Base-by-base conservation (phyloP, 148 eudicot genomes). In the Silene conica region DNA sequence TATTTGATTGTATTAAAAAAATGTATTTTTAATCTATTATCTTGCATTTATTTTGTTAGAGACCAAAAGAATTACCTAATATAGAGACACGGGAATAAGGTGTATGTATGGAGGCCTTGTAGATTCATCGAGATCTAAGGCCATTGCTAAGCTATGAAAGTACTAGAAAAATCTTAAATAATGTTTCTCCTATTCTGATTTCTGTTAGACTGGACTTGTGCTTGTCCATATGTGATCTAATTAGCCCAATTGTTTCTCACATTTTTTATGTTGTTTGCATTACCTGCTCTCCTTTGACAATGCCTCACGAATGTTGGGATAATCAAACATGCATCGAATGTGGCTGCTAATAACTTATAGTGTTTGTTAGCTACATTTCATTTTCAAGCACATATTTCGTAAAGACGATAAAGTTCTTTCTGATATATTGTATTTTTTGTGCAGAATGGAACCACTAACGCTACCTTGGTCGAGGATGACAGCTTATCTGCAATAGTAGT, bases 151-250 rank as follows among this genome's bases (percentile, higher is more conserved):
- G 77, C 41, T 75, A 79, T 77, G 89, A 78, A 79, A 80, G 70
- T 26, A 85, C 83, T 67, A 18, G 80, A 76, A 83, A 75, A 50
- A 89, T 92, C 77, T 73, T 95, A 74, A 84, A 78, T 60, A 80
- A 87, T 21, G 65, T 90, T 67, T 76, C 89, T 71, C 90, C 89
- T 46, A 86, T 92, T 77, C 93, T 95, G 73, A 81, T 83, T 76
- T 85, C 85, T 80, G 91, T 87, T 80, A 83, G 76, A 56, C 60
- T 78, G 69, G 86, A 81, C 74, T 46, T 85, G 71, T 90, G 97
- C 23, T 45, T 63, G 68, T 80, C 92, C 68, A 80, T 92, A 50
- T 95, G 96, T 79, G 87, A 87, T 73, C 86, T 95, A 56, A 80
- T 95, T 79, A 13, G 8, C 19, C 0, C 45, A 18, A 22, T 55